phyloP scores from a whole-genome alignment of 176 grass and related monocot genomes.

The Eragrostis nindensis region DNA sequence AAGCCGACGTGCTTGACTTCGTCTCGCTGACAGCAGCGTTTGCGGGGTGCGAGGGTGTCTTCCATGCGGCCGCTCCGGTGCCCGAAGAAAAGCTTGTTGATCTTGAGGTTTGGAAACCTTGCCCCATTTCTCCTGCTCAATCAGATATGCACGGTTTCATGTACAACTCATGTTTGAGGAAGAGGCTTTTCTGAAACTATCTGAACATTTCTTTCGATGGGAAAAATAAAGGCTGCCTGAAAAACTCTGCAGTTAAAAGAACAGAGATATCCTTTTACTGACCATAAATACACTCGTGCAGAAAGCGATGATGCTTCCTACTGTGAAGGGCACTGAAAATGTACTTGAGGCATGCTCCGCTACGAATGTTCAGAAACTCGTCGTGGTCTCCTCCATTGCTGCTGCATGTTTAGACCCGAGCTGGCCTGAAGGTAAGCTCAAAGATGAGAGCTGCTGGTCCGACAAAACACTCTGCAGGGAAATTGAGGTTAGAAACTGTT shows the following conservation, averaged over 20 bases:
- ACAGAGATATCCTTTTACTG: no score
- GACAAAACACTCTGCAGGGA: conserved; percentile 43
- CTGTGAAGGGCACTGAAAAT: conserved; percentile 52
- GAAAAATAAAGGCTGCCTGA: no score
- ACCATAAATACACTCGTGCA: no score
- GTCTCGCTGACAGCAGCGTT: conserved; percentile 38
- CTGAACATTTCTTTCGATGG: no score
- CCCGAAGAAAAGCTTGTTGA: neutral
- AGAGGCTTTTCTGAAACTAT: no score
- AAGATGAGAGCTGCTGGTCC: conserved; percentile 58
- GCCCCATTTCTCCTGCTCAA: no score
- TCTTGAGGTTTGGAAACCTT: no score
- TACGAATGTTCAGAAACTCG: conserved; percentile 45
- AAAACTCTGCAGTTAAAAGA: no score
- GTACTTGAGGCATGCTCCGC: conserved; percentile 41
- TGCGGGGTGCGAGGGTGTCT: conserved; percentile 57
- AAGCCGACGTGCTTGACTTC: conserved; percentile 63
- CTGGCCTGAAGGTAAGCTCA: conserved; percentile 39
- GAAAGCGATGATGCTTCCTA: conserved; percentile 39
- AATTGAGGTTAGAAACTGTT: conserved; percentile 45
- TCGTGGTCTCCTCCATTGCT: conserved; percentile 45
- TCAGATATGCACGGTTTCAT: no score
- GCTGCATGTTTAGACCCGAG: conserved; percentile 46
- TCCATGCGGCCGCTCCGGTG: conserved; percentile 66
- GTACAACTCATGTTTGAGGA: no score